These are phyloP conservation scores for Rosa chinensis DNA, from an alignment of 306 rosid genomes.

Conservation along the genomic window DNA sequence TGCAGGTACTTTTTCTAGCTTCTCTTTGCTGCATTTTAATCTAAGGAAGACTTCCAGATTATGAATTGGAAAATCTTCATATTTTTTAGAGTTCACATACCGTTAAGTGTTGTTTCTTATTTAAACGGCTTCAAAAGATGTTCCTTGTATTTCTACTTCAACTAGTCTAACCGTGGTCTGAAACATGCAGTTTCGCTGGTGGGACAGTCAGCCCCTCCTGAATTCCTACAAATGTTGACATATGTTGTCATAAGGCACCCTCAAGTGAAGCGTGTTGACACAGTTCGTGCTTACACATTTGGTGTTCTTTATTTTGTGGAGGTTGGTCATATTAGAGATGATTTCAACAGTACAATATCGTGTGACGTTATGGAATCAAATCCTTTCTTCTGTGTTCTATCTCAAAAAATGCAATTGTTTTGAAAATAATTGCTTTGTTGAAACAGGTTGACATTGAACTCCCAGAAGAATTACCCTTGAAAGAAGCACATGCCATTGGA, in stretches of 20 bases:
- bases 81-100: background rate
- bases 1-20: slow-evolving; percentile 53
- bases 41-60: background rate
- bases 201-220: slow-evolving; percentile 95
- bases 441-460: slow-evolving; percentile 88
- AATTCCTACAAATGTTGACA: slow-evolving; percentile 80
- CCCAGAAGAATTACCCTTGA: slow-evolving; percentile 78
- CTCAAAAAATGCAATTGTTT: background rate
- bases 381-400: background rate
- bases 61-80: background rate
- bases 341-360: background rate
- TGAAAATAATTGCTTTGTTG: background rate
- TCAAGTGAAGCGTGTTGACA: slow-evolving; percentile 71
- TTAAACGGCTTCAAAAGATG: background rate
- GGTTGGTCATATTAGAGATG: slow-evolving; percentile 43
- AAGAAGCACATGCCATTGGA: slow-evolving; percentile 80
- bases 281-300: slow-evolving; percentile 96
- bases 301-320: slow-evolving; percentile 96
- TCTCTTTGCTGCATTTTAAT: background rate
- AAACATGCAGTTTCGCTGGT: slow-evolving; percentile 66
- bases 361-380: background rate
- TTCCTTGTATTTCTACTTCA: background rate
- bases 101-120: background rate
- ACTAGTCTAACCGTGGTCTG: background rate
- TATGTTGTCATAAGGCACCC: slow-evolving; percentile 78